phyloP scores from a whole-genome alignment of 805 yeast genomes.

The Wickerhamiella spandovensis region DNA sequence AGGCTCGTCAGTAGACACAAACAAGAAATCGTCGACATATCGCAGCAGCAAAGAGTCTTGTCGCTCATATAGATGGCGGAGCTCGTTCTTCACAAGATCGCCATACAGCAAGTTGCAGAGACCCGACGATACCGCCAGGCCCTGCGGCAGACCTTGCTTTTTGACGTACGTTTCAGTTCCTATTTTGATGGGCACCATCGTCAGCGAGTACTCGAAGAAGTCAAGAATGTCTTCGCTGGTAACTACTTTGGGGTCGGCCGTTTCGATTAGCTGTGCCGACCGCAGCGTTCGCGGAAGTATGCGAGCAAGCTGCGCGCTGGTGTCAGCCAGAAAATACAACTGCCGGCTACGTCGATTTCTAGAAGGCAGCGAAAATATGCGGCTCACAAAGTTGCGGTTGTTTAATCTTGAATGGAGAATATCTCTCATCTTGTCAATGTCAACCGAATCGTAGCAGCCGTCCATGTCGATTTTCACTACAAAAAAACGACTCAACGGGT shows the following conservation, averaged over 20 bases:
- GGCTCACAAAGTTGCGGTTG: not conserved
- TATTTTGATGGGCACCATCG: slow-evolving; percentile 30
- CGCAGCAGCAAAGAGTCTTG: slow-evolving; percentile 37
- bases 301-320: not conserved
- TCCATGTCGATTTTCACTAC: slow-evolving; percentile 63
- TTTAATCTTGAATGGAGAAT: not conserved
- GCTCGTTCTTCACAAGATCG: slow-evolving; percentile 30
- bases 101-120: slow-evolving; percentile 67
- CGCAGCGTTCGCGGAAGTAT: not conserved
- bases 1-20: slow-evolving; percentile 37
- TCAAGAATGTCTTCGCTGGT: slow-evolving; percentile 10
- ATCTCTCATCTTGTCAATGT: slow-evolving; percentile 10
- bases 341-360: not conserved
- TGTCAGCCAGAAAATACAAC: not conserved
- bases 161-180: slow-evolving; percentile 32
- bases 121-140: slow-evolving; percentile 60
- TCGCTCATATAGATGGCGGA: not conserved
- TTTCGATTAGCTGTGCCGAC: not conserved
- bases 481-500: slow-evolving; percentile 28
- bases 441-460: slow-evolving; percentile 61
- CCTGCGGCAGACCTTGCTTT: slow-evolving; percentile 69
- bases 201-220: slow-evolving; percentile 39
- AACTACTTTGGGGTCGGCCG: not conserved
- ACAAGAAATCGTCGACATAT: slow-evolving; percentile 73
- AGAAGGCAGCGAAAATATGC: not conserved